Conservation (phyloP, 169 alveolate genomes). For the Cryptosporidium ubiquitum region DNA sequence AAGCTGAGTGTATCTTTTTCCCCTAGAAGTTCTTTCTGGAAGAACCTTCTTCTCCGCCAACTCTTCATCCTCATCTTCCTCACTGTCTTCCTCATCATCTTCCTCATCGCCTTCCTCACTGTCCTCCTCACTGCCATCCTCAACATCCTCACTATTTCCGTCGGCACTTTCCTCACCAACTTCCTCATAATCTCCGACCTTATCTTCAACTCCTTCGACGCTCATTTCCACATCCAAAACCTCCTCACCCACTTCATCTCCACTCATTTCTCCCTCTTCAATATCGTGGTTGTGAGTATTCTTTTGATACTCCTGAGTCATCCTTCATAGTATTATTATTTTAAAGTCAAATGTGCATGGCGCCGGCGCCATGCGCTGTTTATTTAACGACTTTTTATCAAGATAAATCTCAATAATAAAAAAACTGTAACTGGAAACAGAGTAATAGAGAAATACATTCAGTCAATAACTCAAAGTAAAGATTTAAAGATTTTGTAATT, state of each 20-base stretch:
- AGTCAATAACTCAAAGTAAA: not conserved
- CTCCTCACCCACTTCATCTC: not conserved
- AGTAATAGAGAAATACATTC: too few relatives aligned
- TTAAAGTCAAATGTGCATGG: not conserved
- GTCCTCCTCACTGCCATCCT: not conserved
- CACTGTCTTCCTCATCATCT: not conserved
- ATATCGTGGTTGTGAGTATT: not conserved
- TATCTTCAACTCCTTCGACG: not conserved
- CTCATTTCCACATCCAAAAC: not conserved
- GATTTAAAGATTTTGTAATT: too few relatives aligned
- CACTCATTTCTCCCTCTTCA: not conserved
- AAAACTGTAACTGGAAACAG: too few relatives aligned
- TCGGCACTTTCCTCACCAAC: too few relatives aligned
- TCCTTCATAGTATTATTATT: not conserved
- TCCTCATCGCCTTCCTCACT: constrained; percentile 32
- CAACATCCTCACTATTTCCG: too few relatives aligned
- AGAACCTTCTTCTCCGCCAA: constrained; percentile 51
- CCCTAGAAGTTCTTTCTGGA: constrained; percentile 76
- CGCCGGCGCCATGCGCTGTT: constrained; percentile 10
- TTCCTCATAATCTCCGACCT: not conserved
- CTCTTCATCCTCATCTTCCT: constrained; percentile 13
- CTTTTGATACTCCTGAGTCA: constrained; percentile 1
- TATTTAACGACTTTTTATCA: not conserved
- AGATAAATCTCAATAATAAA: not conserved
- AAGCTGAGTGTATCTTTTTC: constrained; percentile 74